Conservation (phyloP, 208 protist species). For the Porcisia deanei region DNA sequence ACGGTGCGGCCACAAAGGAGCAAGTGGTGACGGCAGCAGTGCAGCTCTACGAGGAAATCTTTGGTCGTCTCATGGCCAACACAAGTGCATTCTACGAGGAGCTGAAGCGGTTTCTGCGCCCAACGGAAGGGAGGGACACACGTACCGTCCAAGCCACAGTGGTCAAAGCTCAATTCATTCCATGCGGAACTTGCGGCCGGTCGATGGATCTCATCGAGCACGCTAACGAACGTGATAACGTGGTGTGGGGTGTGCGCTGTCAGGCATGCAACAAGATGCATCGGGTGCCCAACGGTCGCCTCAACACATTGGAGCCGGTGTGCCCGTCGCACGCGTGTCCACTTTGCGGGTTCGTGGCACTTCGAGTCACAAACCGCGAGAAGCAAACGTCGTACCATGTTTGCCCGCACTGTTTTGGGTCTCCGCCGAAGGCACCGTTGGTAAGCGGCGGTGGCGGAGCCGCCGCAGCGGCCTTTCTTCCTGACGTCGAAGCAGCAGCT, state of each 20-base stretch:
- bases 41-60: conserved; percentile 79
- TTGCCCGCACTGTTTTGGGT: conserved; percentile 80
- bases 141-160: conserved; percentile 23
- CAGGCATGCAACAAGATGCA: conserved; percentile 37
- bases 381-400: conserved; percentile 76
- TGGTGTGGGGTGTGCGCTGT: conserved; percentile 53
- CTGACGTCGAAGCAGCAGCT: conserved; percentile 41
- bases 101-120: conserved; percentile 47
- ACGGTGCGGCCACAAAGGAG: conserved; percentile 70
- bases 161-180: conserved; percentile 27
- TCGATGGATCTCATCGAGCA: conserved; percentile 65
- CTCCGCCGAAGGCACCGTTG: conserved; percentile 38
- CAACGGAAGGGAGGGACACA: conserved; percentile 1
- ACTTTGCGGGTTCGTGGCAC: conserved; percentile 65
- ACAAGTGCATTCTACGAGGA: conserved; percentile 52
- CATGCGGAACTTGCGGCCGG: conserved; percentile 53
- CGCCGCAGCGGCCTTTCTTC: not conserved
- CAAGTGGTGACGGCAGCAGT: conserved; percentile 82
- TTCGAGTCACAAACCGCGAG: conserved; percentile 67
- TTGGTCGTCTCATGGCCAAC: conserved; percentile 54
- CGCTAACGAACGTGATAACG: conserved; percentile 43
- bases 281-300: conserved; percentile 60
- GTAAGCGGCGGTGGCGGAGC: not conserved
- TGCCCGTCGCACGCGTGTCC: conserved; percentile 49
- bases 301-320: conserved; percentile 47